Base-by-base conservation (phyloP, 2,329 filamentous ascomycete species). In the Colletotrichum theobromicola region DNA sequence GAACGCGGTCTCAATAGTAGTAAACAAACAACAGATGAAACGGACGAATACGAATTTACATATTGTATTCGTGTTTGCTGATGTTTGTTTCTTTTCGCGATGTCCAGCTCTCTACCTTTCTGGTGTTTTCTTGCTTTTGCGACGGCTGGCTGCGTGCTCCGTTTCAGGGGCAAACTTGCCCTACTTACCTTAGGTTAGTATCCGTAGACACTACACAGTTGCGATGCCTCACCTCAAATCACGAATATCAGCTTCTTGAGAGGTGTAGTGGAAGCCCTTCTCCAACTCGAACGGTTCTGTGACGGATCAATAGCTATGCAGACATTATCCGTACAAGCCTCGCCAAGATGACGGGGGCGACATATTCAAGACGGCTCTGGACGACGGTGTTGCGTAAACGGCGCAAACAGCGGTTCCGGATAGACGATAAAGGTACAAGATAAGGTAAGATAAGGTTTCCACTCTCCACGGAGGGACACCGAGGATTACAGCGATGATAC, bases 401-500 rank as follows among this genome's bases (percentile, higher is more conserved):
- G 57, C 42, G 42, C n/a, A 46, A 46, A 46, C 42, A 46, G 37
- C 37, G 10, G n/a, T n/a, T 46, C n/a, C 42, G 5, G 42, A 46
- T 24, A 26, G 32, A 50, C 5, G 61, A 64, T 50, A 21, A 50
- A 50, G 42, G n/a, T 7, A 50, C 61, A 61, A 26, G 57, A 61
- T 32, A 32, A 61, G 16, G 30, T 61, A n/a, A n/a, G 57, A 61
- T 34, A 57, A 57, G 37, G 61, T 63, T 26, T 18, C 65, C 16
- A 69, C 65, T 63, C n/a, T 18, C 65, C 16, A 69, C 65, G 24
- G 66, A 42, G 63, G 24, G 26, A 42, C n/a, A 55, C 63, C 62
- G 68, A 67, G 55, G 62, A 67, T 62, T 63, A 62, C 72, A 67
- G 62, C 61, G 68, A 61, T 46, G 62, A 72, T 72, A 63, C 42